Base-by-base conservation (phyloP, 257 asterid genomes). In the Schizonepeta tenuifolia region DNA sequence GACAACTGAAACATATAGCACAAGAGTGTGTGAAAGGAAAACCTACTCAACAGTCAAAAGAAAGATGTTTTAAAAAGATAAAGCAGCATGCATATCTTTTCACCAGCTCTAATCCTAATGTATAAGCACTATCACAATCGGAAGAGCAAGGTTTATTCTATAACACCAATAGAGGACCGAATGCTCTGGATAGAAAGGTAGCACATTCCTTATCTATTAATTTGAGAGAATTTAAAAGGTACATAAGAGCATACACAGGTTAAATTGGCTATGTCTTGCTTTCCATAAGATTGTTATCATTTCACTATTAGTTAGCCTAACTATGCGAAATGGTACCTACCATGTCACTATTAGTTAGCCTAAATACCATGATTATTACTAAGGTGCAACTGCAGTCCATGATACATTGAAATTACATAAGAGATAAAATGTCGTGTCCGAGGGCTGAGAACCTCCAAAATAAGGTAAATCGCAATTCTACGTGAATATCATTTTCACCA, bases 381-480 rank as follows among this genome's bases (percentile, higher is more conserved):
- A 26, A 22, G 20, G 18, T 49, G 63, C 63, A 46, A 60, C 61
- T 33, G 17, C 60, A 59, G 46, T 26, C 4, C 47, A 24, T 11
- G 11, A 56, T 11, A 44, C 49, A n/a, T n/a, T n/a, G n/a, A n/a
- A n/a, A n/a, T n/a, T 59, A 58, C 55, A 44, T 18, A 21, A 60
- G 38, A 60, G 31, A 47, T 6, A 64, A n/a, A 0, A 5, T 7
- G 12, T 18, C 6, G 22, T 4, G 24, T 50, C 74, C 13, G 33
- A 58, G 68, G 53, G 38, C 55, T 58, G 59, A 70, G 15, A 57
- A 15, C 33, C 9, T 43, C 50, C 70, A 36, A 63, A 33, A 31
- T 9, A 53, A 13, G 65, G 20, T 14, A 17, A 36, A 15, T 22
- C 9, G 20, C 20, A 47, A 24, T 9, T 28, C 18, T 50, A 21